Evolutionary conservation across 176 grass and related monocot species (phyloP).

Genomic region (Musa beccarii): DNA sequence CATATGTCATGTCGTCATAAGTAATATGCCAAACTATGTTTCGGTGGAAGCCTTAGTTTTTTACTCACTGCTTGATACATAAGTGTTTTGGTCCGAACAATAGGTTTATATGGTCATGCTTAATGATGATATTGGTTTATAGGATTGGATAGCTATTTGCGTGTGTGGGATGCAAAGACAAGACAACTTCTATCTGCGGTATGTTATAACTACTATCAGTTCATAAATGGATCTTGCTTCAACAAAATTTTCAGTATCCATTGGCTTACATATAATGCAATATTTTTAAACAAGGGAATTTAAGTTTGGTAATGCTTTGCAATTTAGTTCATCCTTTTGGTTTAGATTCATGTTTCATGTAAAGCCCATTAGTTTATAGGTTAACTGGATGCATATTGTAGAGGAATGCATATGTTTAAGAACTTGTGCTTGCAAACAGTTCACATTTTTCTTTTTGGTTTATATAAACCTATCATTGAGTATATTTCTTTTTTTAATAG

Average conservation of each 20-base stretch:
- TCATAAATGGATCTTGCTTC: not conserved
- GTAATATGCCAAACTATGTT: no score
- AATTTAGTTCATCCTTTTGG: not conserved
- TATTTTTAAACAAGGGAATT: not conserved
- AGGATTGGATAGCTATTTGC: constrained; percentile 80
- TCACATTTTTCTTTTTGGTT: not conserved
- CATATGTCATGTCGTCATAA: no score
- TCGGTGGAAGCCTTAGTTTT: no score
- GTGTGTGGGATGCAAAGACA: constrained; percentile 85
- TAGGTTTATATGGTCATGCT: not conserved
- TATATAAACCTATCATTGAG: not conserved
- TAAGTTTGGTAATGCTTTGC: not conserved
- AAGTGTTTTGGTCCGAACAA: not conserved
- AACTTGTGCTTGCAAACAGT: not conserved
- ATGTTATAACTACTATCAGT: constrained; percentile 10
- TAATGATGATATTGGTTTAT: constrained; percentile 18
- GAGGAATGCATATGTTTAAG: not conserved
- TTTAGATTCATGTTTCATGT: no score
- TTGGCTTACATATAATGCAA: not conserved
- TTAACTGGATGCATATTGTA: not conserved
- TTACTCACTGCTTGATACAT: no score
- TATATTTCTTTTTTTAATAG: constrained; percentile 27
- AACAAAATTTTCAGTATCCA: not conserved
- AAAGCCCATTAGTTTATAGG: no score
- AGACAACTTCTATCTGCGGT: constrained; percentile 70